phyloP scores from a whole-genome alignment of 805 yeast genomes.

The Barnettozyma siamensis region DNA sequence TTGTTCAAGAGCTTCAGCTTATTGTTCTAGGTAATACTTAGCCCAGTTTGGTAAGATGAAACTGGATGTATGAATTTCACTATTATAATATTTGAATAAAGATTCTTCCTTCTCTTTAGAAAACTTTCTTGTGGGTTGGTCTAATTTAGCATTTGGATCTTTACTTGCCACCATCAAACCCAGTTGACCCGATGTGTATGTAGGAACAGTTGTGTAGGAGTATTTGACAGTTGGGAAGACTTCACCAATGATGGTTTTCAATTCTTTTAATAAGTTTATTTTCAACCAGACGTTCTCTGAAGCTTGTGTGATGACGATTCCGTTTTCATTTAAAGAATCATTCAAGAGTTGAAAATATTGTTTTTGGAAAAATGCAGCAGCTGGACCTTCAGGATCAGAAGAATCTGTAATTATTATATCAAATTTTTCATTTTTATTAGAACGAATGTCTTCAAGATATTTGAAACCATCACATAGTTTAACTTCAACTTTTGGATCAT shows the following conservation, averaged over 20 bases:
- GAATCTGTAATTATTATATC: conserved; percentile 90
- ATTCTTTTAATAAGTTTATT: conserved; percentile 42
- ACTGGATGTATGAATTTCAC: conserved; percentile 60
- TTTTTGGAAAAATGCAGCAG: conserved; percentile 78
- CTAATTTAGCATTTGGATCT: conserved; percentile 40
- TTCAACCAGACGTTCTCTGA: conserved; percentile 74
- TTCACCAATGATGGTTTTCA: conserved; percentile 41
- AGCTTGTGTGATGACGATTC: conserved; percentile 76
- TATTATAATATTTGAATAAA: conserved; percentile 59
- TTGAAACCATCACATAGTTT: conserved; percentile 80
- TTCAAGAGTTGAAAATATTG: conserved; percentile 65
- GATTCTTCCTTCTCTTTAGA: conserved; percentile 40
- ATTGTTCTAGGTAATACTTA: conserved; percentile 25
- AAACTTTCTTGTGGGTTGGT: conserved; percentile 45
- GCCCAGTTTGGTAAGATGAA: conserved; percentile 85
- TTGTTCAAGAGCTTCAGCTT: no score
- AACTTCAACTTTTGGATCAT: conserved; percentile 60
- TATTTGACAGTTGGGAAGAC: conserved; percentile 62
- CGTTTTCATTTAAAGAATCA: conserved; percentile 55
- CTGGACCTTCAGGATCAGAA: conserved; percentile 95
- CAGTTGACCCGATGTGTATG: conserved; percentile 84
- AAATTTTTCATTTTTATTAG: conserved; percentile 40
- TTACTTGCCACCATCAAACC: conserved; percentile 73
- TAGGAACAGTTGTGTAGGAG: conserved; percentile 78
- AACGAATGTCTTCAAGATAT: conserved; percentile 43